Conservation (phyloP, 306 rosid genomes). For the Dalbergia cultrata region DNA sequence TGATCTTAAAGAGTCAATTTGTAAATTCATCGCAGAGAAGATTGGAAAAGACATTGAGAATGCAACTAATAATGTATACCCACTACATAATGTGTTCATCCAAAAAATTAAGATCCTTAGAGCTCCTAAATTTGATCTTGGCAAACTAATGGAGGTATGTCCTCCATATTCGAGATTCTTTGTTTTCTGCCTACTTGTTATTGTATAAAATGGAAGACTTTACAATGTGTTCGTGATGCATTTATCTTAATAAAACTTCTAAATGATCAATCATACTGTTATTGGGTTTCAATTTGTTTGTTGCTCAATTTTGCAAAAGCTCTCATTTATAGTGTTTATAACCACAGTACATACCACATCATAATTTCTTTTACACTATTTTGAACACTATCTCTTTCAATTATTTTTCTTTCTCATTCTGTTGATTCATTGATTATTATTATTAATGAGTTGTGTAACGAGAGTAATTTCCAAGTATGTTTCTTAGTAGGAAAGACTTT, state of each 20-base stretch:
- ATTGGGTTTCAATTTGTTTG: background rate
- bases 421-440: background rate
- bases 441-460: background rate
- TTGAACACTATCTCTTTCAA: background rate
- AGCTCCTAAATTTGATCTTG: slow-evolving; percentile 95
- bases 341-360: too few relatives aligned
- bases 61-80: slow-evolving; percentile 81
- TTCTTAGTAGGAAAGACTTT: too few relatives aligned
- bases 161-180: background rate
- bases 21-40: slow-evolving; percentile 87
- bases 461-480: too few relatives aligned
- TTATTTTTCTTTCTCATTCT: background rate
- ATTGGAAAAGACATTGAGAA: slow-evolving; percentile 95
- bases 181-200: background rate
- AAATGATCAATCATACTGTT: background rate
- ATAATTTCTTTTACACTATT: too few relatives aligned
- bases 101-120: slow-evolving; percentile 92
- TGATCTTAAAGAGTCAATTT: slow-evolving; percentile 89
- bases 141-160: slow-evolving; percentile 91
- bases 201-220: background rate
- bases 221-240: background rate
- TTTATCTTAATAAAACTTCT: background rate
- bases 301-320: background rate
- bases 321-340: too few relatives aligned
- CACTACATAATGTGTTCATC: slow-evolving; percentile 86